These are phyloP conservation scores for Metschnikowia proteae DNA, from an alignment of 805 yeast genomes.

Conservation along the genomic window DNA sequence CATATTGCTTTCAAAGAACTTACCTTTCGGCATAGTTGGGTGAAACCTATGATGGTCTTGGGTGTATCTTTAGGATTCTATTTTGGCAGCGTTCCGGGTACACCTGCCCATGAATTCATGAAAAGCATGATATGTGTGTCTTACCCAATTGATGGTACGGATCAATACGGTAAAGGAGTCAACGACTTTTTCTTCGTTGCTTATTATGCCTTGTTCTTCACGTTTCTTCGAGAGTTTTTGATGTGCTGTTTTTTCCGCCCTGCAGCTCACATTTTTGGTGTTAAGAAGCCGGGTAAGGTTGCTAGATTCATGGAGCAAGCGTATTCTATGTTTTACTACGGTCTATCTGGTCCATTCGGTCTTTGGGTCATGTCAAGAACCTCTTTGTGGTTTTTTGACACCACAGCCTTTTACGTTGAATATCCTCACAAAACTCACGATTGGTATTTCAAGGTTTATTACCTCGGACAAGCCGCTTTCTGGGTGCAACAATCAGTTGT, in stretches of 20 bases:
- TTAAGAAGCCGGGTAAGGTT: slow-evolving; percentile 52
- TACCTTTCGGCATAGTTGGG: slow-evolving; percentile 64
- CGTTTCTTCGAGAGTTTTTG: slow-evolving; percentile 83
- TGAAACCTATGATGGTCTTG: slow-evolving; percentile 56
- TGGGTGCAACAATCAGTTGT: slow-evolving; percentile 96
- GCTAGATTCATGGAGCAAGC: slow-evolving; percentile 91
- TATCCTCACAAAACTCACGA: slow-evolving; percentile 83
- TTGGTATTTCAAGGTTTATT: slow-evolving; percentile 69
- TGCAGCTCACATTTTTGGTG: slow-evolving; percentile 51
- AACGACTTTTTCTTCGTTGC: slow-evolving; percentile 77
- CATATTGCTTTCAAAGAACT: slow-evolving; percentile 58
- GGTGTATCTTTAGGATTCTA: slow-evolving; percentile 40
- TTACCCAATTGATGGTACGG: slow-evolving; percentile 57
- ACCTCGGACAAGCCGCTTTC: slow-evolving; percentile 89
- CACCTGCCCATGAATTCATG: slow-evolving; percentile 53
- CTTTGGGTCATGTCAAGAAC: slow-evolving; percentile 76
- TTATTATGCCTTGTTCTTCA: slow-evolving; percentile 80
- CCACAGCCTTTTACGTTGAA: slow-evolving; percentile 69
- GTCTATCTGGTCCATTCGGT: slow-evolving; percentile 80
- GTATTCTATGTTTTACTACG: slow-evolving; percentile 78
- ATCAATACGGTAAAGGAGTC: slow-evolving; percentile 81
- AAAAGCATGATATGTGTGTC: slow-evolving; percentile 63
- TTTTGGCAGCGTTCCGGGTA: slow-evolving; percentile 53
- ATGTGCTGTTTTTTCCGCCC: slow-evolving; percentile 84
- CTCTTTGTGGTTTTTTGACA: slow-evolving; percentile 88